These are phyloP conservation scores for Didymella exigua DNA, from an alignment of 2,329 filamentous ascomycete genomes.

Conservation along the genomic window DNA sequence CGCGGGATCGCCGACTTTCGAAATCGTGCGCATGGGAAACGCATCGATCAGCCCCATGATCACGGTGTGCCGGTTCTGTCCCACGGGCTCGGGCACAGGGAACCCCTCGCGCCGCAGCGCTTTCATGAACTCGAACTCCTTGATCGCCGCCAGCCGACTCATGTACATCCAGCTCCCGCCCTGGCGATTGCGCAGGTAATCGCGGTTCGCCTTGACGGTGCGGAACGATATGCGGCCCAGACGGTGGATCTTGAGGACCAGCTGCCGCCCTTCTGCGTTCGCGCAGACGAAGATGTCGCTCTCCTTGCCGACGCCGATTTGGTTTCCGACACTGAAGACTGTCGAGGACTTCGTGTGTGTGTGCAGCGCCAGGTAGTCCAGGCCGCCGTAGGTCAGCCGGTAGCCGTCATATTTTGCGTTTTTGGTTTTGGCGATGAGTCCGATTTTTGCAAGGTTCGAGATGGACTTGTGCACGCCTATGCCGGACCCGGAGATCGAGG, in stretches of 20 bases:
- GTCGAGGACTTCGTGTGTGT: conserved; percentile 78
- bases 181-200: conserved; percentile 84
- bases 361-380: conserved; percentile 97
- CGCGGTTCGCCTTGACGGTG: conserved; percentile 91
- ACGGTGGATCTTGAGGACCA: conserved; percentile 93
- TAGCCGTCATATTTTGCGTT: conserved; percentile 98
- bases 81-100: conserved; percentile 83
- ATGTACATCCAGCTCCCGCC: conserved; percentile 98
- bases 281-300: conserved; percentile 96
- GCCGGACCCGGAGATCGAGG: conserved; percentile 73
- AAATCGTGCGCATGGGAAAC: conserved; percentile 87
- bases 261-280: conserved; percentile 74
- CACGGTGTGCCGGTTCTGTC: conserved; percentile 91
- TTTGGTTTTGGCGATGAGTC: conserved; percentile 88
- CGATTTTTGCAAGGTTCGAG: conserved; percentile 87
- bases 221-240: conserved; percentile 96
- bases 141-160: conserved; percentile 87
- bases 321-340: conserved; percentile 90
- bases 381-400: conserved; percentile 91
- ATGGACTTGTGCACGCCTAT: conserved; percentile 85
- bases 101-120: conserved; percentile 83
- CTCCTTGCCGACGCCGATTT: conserved; percentile 96
- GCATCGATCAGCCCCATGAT: conserved; percentile 95
- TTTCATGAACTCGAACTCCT: conserved; percentile 94
- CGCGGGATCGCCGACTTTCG: conserved; percentile 80